Evolutionary conservation across 805 yeast species (phyloP).

Genomic region (Spathaspora gorwiae): DNA sequence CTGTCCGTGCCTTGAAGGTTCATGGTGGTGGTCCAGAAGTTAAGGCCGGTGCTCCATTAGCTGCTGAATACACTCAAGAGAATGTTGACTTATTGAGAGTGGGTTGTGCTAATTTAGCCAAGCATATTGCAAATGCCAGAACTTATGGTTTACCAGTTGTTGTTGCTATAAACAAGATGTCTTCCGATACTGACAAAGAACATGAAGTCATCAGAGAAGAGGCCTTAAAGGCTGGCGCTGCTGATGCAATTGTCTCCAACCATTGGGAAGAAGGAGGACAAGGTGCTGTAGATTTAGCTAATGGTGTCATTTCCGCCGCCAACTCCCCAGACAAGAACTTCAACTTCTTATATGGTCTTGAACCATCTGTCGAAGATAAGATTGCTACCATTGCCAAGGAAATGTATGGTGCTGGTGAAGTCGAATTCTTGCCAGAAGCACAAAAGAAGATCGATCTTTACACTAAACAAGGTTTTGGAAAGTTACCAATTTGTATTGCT

Average conservation of each 20-base stretch:
- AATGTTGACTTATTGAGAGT: constrained; percentile 61
- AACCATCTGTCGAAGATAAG: constrained; percentile 63
- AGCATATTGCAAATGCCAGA: constrained; percentile 70
- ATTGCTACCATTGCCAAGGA: constrained; percentile 62
- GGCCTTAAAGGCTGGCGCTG: constrained; percentile 73
- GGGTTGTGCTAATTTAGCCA: constrained; percentile 73
- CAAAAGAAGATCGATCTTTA: constrained; percentile 63
- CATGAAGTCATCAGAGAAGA: constrained; percentile 63
- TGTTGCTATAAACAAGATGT: constrained; percentile 78
- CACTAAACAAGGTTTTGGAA: constrained; percentile 70
- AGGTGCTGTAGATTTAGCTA: constrained; percentile 73
- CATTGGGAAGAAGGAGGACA: constrained; percentile 87
- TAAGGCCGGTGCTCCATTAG: constrained; percentile 77
- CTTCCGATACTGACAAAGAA: constrained; percentile 66
- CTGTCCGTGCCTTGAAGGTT: constrained; percentile 77
- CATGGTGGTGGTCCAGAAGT: constrained; percentile 91
- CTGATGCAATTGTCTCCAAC: constrained; percentile 73
- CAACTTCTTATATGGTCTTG: constrained; percentile 57
- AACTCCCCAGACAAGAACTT: constrained; percentile 41
- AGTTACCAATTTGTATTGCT: constrained; percentile 79
- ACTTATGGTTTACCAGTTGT: constrained; percentile 74
- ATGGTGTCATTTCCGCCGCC: constrained; percentile 63
- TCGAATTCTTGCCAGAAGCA: constrained; percentile 67
- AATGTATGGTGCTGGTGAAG: constrained; percentile 74
- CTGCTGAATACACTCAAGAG: constrained; percentile 67